Conservation (phyloP, 768 basidiomycete species). For the Trametes maxima region DNA sequence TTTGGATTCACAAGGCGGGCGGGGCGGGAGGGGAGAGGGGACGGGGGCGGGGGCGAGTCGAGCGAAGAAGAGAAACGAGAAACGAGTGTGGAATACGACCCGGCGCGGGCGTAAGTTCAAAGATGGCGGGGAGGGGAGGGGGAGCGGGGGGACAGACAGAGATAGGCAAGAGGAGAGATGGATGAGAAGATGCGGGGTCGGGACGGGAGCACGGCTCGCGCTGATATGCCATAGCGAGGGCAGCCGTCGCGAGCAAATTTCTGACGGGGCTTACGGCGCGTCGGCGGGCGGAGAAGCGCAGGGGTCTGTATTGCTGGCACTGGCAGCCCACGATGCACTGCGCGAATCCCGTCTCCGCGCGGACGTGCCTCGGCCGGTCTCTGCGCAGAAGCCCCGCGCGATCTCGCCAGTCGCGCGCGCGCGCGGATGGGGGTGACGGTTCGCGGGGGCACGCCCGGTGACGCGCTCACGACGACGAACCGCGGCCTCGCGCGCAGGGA, state of each 20-base stretch:
- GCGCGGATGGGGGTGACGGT: too few species aligned
- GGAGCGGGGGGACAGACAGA: neutral
- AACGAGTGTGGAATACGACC: constrained; percentile 1
- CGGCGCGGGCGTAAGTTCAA: neutral
- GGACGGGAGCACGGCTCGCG: neutral
- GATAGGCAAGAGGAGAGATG: neutral
- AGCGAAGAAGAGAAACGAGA: neutral
- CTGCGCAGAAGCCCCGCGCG: too few species aligned
- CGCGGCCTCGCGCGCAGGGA: too few species aligned
- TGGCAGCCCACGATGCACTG: neutral
- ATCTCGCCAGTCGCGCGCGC: too few species aligned
- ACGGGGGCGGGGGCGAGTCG: neutral
- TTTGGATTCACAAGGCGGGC: neutral
- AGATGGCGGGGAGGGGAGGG: neutral
- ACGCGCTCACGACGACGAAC: too few species aligned
- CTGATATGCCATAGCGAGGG: constrained; percentile 2
- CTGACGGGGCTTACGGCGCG: constrained; percentile 13
- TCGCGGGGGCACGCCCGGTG: too few species aligned
- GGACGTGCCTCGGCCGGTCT: neutral
- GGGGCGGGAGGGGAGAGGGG: neutral
- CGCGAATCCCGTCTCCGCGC: neutral
- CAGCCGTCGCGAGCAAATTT: constrained; percentile 1
- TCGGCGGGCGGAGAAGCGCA: constrained; percentile 11
- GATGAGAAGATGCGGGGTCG: neutral
- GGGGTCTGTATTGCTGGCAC: neutral